Evolutionary conservation across 805 yeast species (phyloP).

Genomic region (Candida corydali): DNA sequence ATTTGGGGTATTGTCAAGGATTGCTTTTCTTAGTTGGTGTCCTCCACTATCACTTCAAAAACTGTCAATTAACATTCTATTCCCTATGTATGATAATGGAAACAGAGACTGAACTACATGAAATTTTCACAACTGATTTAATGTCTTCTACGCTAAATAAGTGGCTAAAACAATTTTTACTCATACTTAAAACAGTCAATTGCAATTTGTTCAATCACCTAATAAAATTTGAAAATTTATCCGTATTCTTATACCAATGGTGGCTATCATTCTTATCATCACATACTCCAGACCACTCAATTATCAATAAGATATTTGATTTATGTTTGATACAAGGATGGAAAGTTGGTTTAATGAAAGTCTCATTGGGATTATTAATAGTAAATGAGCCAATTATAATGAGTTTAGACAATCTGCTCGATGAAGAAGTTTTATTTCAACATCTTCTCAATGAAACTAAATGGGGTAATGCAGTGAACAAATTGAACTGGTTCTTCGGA

Average conservation of each 20-base stretch:
- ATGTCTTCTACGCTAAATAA: conserved; percentile 52
- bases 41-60: conserved; percentile 38
- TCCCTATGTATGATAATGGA: conserved; percentile 57
- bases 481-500: conserved; percentile 36
- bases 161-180: conserved; percentile 50
- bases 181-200: conserved; percentile 37
- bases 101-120: conserved; percentile 47
- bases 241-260: conserved; percentile 59
- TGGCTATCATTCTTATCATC: conserved; percentile 57
- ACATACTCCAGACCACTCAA: conserved; percentile 51
- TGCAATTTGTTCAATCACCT: conserved; percentile 43
- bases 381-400: conserved; percentile 45
- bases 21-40: conserved; percentile 60
- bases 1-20: conserved; percentile 69
- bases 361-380: conserved; percentile 49
- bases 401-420: conserved; percentile 27
- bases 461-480: conserved; percentile 39
- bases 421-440: conserved; percentile 40
- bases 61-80: conserved; percentile 42
- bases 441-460: conserved; percentile 40
- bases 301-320: conserved; percentile 50
- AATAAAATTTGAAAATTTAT: conserved; percentile 35
- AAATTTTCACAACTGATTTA: conserved; percentile 45
- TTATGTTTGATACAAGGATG: conserved; percentile 50
- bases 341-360: conserved; percentile 49